These are phyloP conservation scores for Mortierella sp. DNA, from an alignment of 371 early-diverging fungal genomes.

Conservation along the genomic window DNA sequence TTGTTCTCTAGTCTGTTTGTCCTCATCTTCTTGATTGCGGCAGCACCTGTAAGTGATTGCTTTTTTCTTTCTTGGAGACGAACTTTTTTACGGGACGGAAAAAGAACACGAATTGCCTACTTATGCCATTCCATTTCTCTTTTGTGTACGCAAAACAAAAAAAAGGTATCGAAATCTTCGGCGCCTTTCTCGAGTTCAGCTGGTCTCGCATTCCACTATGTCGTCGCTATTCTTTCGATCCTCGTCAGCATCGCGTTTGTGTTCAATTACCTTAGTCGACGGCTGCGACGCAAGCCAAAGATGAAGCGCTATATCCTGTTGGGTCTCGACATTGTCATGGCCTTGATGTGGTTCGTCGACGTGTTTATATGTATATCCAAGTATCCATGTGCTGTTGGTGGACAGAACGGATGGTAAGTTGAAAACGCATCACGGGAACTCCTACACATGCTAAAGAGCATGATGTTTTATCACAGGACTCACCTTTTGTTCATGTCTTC, in stretches of 20 bases:
- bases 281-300: conserved; percentile 56
- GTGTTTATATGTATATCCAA: conserved; percentile 65
- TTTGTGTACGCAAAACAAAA: not conserved
- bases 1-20: conserved; percentile 24
- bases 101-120: too few species aligned
- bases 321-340: conserved; percentile 61
- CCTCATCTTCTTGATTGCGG: conserved; percentile 33
- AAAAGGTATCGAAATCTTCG: conserved; percentile 33
- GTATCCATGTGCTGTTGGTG: conserved; percentile 61
- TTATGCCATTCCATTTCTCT: not conserved
- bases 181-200: conserved; percentile 33
- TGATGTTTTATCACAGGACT: too few species aligned
- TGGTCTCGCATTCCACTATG: conserved; percentile 42
- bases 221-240: conserved; percentile 62
- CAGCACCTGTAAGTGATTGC: conserved; percentile 28
- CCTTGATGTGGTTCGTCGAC: conserved; percentile 65
- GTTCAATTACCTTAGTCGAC: conserved; percentile 58
- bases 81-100: too few species aligned
- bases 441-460: too few species aligned
- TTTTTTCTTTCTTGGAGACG: not conserved
- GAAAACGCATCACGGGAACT: too few species aligned
- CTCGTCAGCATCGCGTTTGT: conserved; percentile 61
- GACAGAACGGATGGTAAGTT: conserved; percentile 53
- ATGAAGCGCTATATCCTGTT: conserved; percentile 62
- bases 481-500: too few species aligned